Base-by-base conservation (phyloP, 352 stramenopile genomes). In the Globisporangium middletonii region DNA sequence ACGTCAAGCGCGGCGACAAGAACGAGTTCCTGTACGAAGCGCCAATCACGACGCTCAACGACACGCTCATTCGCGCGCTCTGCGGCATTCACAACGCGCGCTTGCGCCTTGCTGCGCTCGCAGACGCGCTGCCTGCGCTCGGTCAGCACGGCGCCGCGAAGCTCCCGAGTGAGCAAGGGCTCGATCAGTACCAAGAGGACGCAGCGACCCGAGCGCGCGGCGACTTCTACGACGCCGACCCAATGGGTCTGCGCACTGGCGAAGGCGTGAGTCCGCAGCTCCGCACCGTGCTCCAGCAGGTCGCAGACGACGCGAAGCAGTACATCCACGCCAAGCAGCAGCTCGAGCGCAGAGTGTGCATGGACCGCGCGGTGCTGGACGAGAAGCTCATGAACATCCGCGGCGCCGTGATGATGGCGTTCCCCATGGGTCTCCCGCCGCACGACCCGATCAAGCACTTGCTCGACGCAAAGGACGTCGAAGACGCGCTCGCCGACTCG, bases 321-420 rank as follows among this genome's bases (percentile, higher is more conserved):
- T 85, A 83, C 58, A 53, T 96, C 47, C 75, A 88, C 58, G 77
- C 67, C 49, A 75, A 83, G 65, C 71, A 75, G 9, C 83, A 94
- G 60, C 73, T 96, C 16, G 62, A 69, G 26, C 75, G 67, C n/a
- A 83, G 89, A 46, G 64, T 91, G 28, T 65, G 68, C 38, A 69
- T 93, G 35, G 79, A 72, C 23, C 63, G 81, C 46, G 67, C 67
- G 6, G 69, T 76, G 13, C 69, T 98, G 19, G 53, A 92, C 30
- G 92, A 98, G 60, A 98, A 98, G 67, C 77, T 98, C 44, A 76
- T 90, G 58, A 97, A 94, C 65, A 92, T 98, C 43, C 74, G 89
- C 6, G 92, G 89, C 19, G 91, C 91, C 9, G 87, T 98, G 35
- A 95, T 79, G 57, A 97, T 96, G 77, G 89, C 89, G n/a, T 99